Percentiles rank a stretch among this genome's conserved stretches.
Conservation (phyloP, 805 yeast genomes). For the Wickerhamiella australiensis region DNA sequence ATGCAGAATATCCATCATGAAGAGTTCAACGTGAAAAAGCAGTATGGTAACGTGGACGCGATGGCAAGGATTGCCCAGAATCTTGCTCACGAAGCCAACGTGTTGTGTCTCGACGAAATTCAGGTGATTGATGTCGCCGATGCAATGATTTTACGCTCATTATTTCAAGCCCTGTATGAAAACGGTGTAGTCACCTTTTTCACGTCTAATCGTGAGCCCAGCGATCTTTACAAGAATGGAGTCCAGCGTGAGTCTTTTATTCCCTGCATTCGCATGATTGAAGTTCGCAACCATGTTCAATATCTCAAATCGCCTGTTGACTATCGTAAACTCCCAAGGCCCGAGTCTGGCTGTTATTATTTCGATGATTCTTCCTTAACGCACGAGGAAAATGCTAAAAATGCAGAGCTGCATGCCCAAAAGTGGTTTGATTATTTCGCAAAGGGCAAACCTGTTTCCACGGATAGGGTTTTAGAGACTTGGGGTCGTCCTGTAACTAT, state of each 20-base stretch:
- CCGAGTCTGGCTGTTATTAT: slow-evolving; percentile 66
- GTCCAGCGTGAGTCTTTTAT: slow-evolving; percentile 83
- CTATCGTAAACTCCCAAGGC: slow-evolving; percentile 79
- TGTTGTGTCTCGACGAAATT: slow-evolving; percentile 90
- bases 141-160: slow-evolving; percentile 84
- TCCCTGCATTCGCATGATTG: slow-evolving; percentile 78
- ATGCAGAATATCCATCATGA: slow-evolving; percentile 90
- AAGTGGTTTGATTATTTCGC: slow-evolving; percentile 76
- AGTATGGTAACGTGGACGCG: slow-evolving; percentile 70
- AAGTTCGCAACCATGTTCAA: slow-evolving; percentile 61
- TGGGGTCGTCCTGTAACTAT: slow-evolving; percentile 83
- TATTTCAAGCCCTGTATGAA: slow-evolving; percentile 45
- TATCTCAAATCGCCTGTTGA: slow-evolving; percentile 85
- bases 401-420: slow-evolving; percentile 50
- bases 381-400: slow-evolving; percentile 16
- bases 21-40: slow-evolving; percentile 56
- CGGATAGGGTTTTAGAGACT: slow-evolving; percentile 35
- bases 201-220: slow-evolving; percentile 91
- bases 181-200: slow-evolving; percentile 84
- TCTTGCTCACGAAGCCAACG: slow-evolving; percentile 60
- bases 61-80: slow-evolving; percentile 77
- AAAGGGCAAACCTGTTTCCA: slow-evolving; percentile 33
- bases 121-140: slow-evolving; percentile 98
- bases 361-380: slow-evolving; percentile 42
- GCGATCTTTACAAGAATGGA: slow-evolving; percentile 85